phyloP scores from a whole-genome alignment of 2,329 filamentous ascomycete species.

The Aureobasidium musti region DNA sequence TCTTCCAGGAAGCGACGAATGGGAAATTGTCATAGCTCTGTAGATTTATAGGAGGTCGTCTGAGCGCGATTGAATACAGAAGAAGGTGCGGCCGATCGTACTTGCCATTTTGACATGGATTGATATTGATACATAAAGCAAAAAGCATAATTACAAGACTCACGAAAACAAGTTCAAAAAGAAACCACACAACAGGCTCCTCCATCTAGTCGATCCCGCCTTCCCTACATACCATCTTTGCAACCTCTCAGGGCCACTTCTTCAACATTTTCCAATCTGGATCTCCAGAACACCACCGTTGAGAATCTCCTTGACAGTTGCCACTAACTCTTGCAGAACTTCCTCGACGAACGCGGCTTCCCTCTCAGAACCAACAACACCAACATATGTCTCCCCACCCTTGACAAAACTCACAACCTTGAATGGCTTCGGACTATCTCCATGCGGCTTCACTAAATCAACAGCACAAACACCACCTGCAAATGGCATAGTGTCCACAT shows the following conservation, averaged over 20 bases:
- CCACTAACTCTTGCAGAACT: slow-evolving; percentile 55
- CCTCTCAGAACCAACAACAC: slow-evolving; percentile 61
- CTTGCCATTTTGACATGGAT: too few relatives aligned
- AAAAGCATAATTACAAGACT: too few relatives aligned
- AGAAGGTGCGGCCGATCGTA: too few relatives aligned
- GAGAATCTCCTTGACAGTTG: slow-evolving; percentile 35
- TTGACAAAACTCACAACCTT: slow-evolving; percentile 63
- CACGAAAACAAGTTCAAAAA: background rate
- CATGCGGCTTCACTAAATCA: slow-evolving; percentile 47
- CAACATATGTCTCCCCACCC: slow-evolving; percentile 56
- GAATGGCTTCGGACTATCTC: slow-evolving; percentile 62
- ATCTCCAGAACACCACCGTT: background rate
- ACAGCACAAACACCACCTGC: slow-evolving; percentile 39
- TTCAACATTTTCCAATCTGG: too few relatives aligned
- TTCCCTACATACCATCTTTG: background rate
- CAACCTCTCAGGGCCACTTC: background rate
- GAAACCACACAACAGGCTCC: background rate
- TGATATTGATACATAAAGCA: too few relatives aligned
- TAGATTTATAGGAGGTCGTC: too few relatives aligned
- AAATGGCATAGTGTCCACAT: slow-evolving; percentile 57
- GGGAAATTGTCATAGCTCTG: too few relatives aligned
- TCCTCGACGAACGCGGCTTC: slow-evolving; percentile 48
- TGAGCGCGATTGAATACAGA: too few relatives aligned
- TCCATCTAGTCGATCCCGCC: background rate
- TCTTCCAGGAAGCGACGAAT: too few relatives aligned